Conservation (phyloP, 169 alveolate species). For the Plasmodium knowlesi region DNA sequence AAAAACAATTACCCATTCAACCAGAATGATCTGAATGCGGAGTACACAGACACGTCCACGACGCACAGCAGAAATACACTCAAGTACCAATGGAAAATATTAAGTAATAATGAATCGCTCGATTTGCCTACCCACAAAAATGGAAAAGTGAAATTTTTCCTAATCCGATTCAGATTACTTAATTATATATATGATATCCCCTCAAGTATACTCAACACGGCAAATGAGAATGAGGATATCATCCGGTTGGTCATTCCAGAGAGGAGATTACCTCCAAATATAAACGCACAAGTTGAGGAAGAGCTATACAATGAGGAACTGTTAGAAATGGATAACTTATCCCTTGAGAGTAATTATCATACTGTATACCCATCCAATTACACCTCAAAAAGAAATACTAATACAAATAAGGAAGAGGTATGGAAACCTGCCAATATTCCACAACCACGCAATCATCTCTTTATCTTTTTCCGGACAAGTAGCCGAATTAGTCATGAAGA, state of each 20-base stretch:
- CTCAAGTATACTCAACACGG: conserved; percentile 55
- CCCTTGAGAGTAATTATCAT: neutral
- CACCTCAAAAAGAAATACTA: neutral
- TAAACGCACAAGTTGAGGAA: conserved; percentile 59
- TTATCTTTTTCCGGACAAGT: conserved; percentile 59
- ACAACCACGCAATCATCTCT: conserved; percentile 69
- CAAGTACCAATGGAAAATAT: conserved; percentile 62
- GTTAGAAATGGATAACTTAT: conserved; percentile 39
- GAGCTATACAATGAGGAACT: conserved; percentile 48
- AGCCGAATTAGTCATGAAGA: conserved; percentile 66
- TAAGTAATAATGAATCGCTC: conserved; percentile 61
- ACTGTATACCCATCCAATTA: conserved; percentile 61
- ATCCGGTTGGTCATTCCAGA: conserved; percentile 61
- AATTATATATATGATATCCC: conserved; percentile 73
- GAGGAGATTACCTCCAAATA: conserved; percentile 67
- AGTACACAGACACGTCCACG: conserved; percentile 5
- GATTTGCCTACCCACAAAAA: conserved; percentile 72
- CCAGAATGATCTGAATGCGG: neutral
- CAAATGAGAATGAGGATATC: conserved; percentile 52
- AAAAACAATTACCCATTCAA: neutral
- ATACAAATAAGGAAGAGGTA: conserved; percentile 20
- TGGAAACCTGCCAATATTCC: conserved; percentile 63
- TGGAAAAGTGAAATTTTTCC: conserved; percentile 67
- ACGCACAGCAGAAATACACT: conserved; percentile 1
- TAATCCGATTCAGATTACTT: conserved; percentile 57